Percentiles rank a stretch among this genome's conserved stretches.
Evolutionary conservation across 2,329 filamentous ascomycete genomes (phyloP).

Genomic region (Septoria petroselini): DNA sequence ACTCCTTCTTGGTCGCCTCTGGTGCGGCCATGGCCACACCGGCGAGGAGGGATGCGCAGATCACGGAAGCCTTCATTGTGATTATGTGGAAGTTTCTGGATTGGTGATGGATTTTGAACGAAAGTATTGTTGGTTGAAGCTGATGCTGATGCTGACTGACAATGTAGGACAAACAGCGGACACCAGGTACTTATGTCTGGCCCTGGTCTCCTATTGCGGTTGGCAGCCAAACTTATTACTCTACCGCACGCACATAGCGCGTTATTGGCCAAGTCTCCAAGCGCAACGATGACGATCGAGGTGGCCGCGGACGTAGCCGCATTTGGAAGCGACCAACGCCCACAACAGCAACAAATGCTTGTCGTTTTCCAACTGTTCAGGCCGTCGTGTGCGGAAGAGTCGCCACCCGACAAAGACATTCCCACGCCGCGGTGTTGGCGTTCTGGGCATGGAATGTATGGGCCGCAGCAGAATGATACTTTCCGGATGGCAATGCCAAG

Average conservation of each 20-base stretch:
- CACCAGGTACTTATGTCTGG: conserved; percentile 16
- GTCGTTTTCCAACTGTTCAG: conserved; percentile 2
- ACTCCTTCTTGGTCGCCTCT: conserved; percentile 16
- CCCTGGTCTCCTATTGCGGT: conserved; percentile 9
- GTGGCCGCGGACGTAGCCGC: conserved; percentile 7
- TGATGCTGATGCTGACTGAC: conserved; percentile 14
- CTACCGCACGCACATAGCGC: not conserved
- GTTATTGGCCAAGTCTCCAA: conserved; percentile 13
- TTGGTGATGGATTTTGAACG: conserved; percentile 8
- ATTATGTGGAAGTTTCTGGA: conserved; percentile 10
- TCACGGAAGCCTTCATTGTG: conserved; percentile 27
- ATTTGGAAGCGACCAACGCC: conserved; percentile 20
- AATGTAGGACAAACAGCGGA: not conserved
- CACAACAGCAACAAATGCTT: conserved; percentile 1
- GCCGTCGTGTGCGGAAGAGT: conserved; percentile 1
- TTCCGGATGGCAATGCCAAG: not conserved
- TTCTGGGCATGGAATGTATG: conserved; percentile 8
- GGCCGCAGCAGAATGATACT: not conserved
- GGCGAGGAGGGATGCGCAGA: conserved; percentile 21
- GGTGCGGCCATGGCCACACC: conserved; percentile 22
- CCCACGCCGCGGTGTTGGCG: conserved; percentile 19
- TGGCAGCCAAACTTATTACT: conserved; percentile 2
- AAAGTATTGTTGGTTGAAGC: conserved; percentile 8
- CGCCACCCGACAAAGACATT: conserved; percentile 1
- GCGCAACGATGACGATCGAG: conserved; percentile 15